Evolutionary conservation across 345 rosid species (phyloP), one percentile per base, ranked within the genome.

Genomic region (Raphanus raphanistrum): DNA sequence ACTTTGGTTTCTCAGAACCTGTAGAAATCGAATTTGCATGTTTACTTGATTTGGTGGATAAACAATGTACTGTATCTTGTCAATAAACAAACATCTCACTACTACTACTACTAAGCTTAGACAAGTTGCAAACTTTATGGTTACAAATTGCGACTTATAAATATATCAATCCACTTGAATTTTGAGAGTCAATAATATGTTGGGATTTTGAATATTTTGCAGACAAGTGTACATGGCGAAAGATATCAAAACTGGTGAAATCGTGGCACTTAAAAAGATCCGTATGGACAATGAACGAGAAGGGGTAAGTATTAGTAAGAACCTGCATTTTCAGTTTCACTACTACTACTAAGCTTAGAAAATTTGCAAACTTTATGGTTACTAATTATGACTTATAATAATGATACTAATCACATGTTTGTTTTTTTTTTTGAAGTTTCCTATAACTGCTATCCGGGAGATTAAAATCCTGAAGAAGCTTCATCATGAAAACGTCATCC

Each of bases 211-310:
- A 3, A 60, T 75, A 16, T 9, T 66, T 72, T 16, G 85, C 87
- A 91, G 94, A 78, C 86, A 91, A 77, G 97, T 89, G 33, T 88
- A 91, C 78, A 89, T 84, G 84, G 97, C 92, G 74, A 80, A 88
- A 70, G 97, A 90, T 58, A 85, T 82, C 50, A 86, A 83, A 61
- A 89, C 90, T 0, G 91, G 91, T 27, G 87, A 86, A 84, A 84
- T 91, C 17, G 94, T 91, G 67, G 97, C 92, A 52, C 63, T 88
- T 63, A 91, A 91, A 86, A 91, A 90, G 92, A 91, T 92, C 7
- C 84, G 59, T 52, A 52, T 52, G 59, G 59, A 52, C 26, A 52
- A 52, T 52, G 59, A 52, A 52, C 21, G 59, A 52, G 59, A 52
- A 52, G 59, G 59, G 1, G 59, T 52, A 52, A 50, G 55, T 13